Base-by-base conservation (phyloP, 1,284 basidiomycete genomes). In the Amylostereum areolatum region DNA sequence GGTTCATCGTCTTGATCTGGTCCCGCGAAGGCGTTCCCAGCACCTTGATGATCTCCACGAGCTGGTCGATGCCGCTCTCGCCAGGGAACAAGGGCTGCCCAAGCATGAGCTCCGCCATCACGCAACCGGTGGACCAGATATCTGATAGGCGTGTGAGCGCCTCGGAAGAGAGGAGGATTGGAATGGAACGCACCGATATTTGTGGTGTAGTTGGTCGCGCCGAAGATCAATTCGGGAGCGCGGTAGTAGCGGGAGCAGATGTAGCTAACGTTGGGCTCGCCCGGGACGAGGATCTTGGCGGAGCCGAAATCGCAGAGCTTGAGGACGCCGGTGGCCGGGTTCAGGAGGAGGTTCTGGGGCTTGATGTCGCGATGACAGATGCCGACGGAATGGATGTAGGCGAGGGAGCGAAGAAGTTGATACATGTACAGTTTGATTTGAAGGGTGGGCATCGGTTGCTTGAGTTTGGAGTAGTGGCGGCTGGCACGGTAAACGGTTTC, bases 1-100 rank as follows among this genome's bases (percentile, higher is more conserved):
- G 96, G 72, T 99, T 99, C 96, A 99, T 99, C 59, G 97, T 98
- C 86, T 98, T 98, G 82, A 99, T 99, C 72, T 99, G 97, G 67
- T 99, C 97, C 59, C 96, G 79, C 51, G 96, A 96, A 1, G 96
- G 96, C 25, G 97, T 99, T 24, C 96, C 96, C 54, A 99, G 83
- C 40, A 99, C 94, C 73, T 99, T 99, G 86, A 99, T 99, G 64
- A 99, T 99, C 74, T 99, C 96, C 45, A 99, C 96, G 60, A 99
- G 71, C 74, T 99, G 96, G 72, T 99, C 96, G 63, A 99, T 99
- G n/a, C 96, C 96, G 62, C 92, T 96, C 75, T 99, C 97, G 57
- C 96, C 96, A 3, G 96, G 96, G 83, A 99, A 99, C 51, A 99
- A 80, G 10, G 96, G 96, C 66, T 98, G 95, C 25, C 97, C 96